phyloP scores from a whole-genome alignment of 1,284 basidiomycete species.

The Microstroma glucosiphilum region DNA sequence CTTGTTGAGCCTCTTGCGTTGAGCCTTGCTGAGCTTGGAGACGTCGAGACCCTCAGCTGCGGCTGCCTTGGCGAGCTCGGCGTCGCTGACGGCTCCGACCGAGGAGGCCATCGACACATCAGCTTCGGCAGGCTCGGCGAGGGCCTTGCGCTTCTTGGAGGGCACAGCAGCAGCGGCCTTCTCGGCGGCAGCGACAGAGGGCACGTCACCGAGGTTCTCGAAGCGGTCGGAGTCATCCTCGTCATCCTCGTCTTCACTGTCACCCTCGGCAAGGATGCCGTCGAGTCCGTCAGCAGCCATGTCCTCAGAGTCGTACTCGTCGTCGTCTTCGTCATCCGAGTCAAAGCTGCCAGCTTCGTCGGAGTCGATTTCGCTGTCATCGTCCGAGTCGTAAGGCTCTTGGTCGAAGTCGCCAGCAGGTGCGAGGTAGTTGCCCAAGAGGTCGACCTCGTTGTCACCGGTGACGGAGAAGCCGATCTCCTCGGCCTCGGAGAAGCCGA shows the following conservation, averaged over 20 bases:
- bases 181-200: slow-evolving; percentile 11
- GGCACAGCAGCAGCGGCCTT: slow-evolving; percentile 18
- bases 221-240: slow-evolving; percentile 19
- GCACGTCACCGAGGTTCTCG: slow-evolving; percentile 21
- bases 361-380: slow-evolving; percentile 53
- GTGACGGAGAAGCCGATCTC: slow-evolving; percentile 63
- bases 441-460: slow-evolving; percentile 77
- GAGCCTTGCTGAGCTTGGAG: slow-evolving; percentile 44
- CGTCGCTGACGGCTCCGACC: slow-evolving; percentile 41
- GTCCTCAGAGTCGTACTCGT: slow-evolving; percentile 56
- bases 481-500: slow-evolving; percentile 69
- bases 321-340: slow-evolving; percentile 55
- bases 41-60: slow-evolving; percentile 45
- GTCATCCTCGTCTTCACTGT: slow-evolving; percentile 19
- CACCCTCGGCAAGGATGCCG: slow-evolving; percentile 32
- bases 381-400: slow-evolving; percentile 54
- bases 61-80: slow-evolving; percentile 27
- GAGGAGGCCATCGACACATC: slow-evolving; percentile 13
- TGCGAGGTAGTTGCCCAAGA: slow-evolving; percentile 81
- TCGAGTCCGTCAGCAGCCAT: slow-evolving; percentile 54
- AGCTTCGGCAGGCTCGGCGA: slow-evolving; percentile 51
- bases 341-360: slow-evolving; percentile 53
- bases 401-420: slow-evolving; percentile 51
- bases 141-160: slow-evolving; percentile 62
- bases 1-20: slow-evolving; percentile 56